phyloP scores from a whole-genome alignment of 768 basidiomycete genomes.

The Chalciporus chontae region DNA sequence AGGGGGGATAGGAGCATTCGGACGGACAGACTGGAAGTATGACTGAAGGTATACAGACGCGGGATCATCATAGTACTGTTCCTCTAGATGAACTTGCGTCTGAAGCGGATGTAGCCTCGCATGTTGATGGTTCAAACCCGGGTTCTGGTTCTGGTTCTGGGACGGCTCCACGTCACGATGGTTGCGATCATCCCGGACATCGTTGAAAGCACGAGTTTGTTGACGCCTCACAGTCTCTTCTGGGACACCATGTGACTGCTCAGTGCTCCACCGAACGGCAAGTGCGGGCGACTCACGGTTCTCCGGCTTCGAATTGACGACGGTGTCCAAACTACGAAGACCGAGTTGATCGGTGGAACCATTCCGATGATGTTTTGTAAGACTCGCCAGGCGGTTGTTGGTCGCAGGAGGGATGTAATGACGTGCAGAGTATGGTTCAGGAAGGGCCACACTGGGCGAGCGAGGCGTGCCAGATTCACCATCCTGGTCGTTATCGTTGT shows the following conservation, averaged over 20 bases:
- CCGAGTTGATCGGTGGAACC: slow-evolving; percentile 62
- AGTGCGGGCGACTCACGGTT: slow-evolving; percentile 25
- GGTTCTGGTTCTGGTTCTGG: slow-evolving; percentile 10
- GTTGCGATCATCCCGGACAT: slow-evolving; percentile 21
- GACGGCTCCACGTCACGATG: slow-evolving; percentile 22
- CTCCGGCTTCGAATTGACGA: slow-evolving; percentile 48
- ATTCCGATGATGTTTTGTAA: slow-evolving; percentile 50
- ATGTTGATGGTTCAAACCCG: slow-evolving; percentile 21
- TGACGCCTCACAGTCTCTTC: slow-evolving; percentile 19
- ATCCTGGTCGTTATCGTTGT: slow-evolving; percentile 34
- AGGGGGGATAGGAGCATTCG: slow-evolving; percentile 74
- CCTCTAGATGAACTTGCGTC: slow-evolving; percentile 48
- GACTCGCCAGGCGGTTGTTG: slow-evolving; percentile 30
- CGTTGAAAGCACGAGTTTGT: slow-evolving; percentile 17
- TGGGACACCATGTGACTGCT: slow-evolving; percentile 10
- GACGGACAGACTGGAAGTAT: slow-evolving; percentile 58
- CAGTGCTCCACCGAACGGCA: slow-evolving; percentile 12
- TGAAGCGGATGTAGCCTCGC: slow-evolving; percentile 36
- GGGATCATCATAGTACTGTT: slow-evolving; percentile 61
- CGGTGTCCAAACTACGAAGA: slow-evolving; percentile 55
- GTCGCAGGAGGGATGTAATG: slow-evolving; percentile 30
- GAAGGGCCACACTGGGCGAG: slow-evolving; percentile 60
- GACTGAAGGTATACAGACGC: slow-evolving; percentile 56
- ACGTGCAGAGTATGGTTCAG: slow-evolving; percentile 39
- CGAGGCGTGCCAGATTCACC: slow-evolving; percentile 64